Evolutionary conservation across 345 rosid genomes (phyloP).

Genomic region (Orychophragmus violaceus): DNA sequence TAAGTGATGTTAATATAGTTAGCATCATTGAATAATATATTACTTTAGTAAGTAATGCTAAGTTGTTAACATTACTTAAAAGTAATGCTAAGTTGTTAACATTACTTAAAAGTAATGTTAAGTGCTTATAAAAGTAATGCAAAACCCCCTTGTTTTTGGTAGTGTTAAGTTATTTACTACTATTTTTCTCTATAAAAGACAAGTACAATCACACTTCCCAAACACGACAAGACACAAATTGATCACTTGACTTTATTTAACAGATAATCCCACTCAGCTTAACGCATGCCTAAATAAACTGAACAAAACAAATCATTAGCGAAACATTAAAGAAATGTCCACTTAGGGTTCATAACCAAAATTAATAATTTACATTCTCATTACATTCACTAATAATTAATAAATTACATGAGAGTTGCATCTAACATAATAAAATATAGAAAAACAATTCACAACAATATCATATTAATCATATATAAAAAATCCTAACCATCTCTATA

Average conservation of each 20-base stretch:
- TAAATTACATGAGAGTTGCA: constrained; percentile 9
- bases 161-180: not conserved
- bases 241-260: not conserved
- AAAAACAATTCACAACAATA: not conserved
- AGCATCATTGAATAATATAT: too few species aligned
- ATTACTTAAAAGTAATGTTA: too few species aligned
- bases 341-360: not conserved
- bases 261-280: constrained; percentile 7
- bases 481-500: constrained; percentile 5
- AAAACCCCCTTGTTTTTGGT: too few species aligned
- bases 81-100: too few species aligned
- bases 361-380: constrained; percentile 14
- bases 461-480: not conserved
- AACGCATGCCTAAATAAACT: constrained; percentile 21
- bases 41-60: too few species aligned
- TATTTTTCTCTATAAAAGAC: constrained; percentile 7
- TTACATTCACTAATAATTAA: constrained; percentile 4
- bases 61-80: too few species aligned
- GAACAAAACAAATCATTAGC: not conserved
- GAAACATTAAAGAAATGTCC: not conserved
- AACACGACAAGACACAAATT: not conserved
- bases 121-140: too few species aligned
- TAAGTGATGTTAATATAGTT: too few species aligned
- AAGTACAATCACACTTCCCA: constrained; percentile 8
- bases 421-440: not conserved